phyloP scores from a whole-genome alignment of 352 stramenopile species.

The Blastocystis sp. region DNA sequence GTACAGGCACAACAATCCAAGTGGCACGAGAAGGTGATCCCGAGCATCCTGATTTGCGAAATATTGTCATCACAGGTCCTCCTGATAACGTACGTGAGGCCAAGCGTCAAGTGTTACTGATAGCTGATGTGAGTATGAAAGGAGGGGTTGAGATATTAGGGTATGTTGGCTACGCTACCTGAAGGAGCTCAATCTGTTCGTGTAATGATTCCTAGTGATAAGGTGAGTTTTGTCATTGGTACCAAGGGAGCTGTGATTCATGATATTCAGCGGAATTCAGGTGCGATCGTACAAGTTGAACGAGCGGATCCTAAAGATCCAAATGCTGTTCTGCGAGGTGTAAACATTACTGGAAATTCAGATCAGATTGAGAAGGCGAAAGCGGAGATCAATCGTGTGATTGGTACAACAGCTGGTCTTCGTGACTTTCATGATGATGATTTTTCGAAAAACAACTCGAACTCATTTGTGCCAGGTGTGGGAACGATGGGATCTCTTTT shows the following conservation, averaged over 20 bases:
- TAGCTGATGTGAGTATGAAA: background rate
- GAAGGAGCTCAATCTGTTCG: background rate
- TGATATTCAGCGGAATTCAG: slow-evolving; percentile 41
- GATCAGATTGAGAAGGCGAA: slow-evolving; percentile 22
- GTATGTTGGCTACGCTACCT: background rate
- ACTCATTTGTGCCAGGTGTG: background rate
- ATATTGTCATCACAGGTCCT: slow-evolving; percentile 25
- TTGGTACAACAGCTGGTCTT: slow-evolving; percentile 29
- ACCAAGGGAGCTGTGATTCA: slow-evolving; percentile 1
- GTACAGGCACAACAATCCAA: slow-evolving; percentile 29
- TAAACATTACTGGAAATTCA: background rate
- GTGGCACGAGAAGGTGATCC: slow-evolving; percentile 14
- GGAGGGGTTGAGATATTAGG: background rate
- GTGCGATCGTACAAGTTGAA: slow-evolving; percentile 1
- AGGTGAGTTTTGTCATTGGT: slow-evolving; percentile 48
- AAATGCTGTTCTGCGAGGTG: background rate
- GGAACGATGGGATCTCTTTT: background rate
- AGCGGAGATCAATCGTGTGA: slow-evolving; percentile 23
- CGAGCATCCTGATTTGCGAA: slow-evolving; percentile 18
- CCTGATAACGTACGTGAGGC: slow-evolving; percentile 38
- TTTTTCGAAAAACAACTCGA: background rate
- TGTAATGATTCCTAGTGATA: slow-evolving; percentile 26
- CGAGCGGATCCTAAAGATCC: background rate
- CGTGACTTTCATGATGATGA: slow-evolving; percentile 30
- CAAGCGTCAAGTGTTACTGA: slow-evolving; percentile 27